Conservation (phyloP, 106 monocot species). For the Dendrobium catenatum region DNA sequence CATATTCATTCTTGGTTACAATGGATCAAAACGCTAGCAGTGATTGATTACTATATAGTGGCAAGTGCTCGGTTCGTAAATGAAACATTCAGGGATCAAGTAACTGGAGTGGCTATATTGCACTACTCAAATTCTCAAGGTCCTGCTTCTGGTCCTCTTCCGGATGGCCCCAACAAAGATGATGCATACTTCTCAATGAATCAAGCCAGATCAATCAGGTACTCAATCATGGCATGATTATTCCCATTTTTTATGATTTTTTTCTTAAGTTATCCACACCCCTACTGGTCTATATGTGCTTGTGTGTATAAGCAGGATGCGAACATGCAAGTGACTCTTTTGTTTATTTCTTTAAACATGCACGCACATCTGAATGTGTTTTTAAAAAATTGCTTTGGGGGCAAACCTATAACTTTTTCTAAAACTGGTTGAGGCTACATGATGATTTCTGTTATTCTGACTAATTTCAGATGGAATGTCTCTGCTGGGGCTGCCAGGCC, state of each 20-base stretch:
- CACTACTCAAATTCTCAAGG: conserved; percentile 94
- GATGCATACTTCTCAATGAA: conserved; percentile 78
- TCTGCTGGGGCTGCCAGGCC: conserved; percentile 91
- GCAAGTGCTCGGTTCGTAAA: conserved; percentile 73
- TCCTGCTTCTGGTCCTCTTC: conserved; percentile 76
- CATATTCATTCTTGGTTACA: conserved; percentile 90
- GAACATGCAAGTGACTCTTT: background rate
- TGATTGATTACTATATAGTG: conserved; percentile 88
- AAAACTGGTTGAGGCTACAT: background rate
- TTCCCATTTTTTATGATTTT: background rate
- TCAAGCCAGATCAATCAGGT: conserved; percentile 95
- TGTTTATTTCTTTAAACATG: background rate
- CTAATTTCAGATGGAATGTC: conserved; percentile 78
- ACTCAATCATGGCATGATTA: background rate
- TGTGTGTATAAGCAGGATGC: too few relatives aligned
- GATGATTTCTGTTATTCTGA: conserved; percentile 13
- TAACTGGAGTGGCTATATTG: conserved; percentile 81
- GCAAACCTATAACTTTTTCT: background rate
- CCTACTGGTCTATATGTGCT: background rate
- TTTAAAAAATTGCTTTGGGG: background rate
- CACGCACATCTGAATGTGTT: background rate
- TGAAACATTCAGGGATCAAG: conserved; percentile 33
- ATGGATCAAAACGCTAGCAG: conserved; percentile 90
- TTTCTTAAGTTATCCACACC: background rate
- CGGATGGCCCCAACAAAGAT: conserved; percentile 74